Evolutionary conservation across 2,329 filamentous ascomycete species (phyloP), one percentile per base, ranked within the genome.

Genomic region (Elsinoe batatas): DNA sequence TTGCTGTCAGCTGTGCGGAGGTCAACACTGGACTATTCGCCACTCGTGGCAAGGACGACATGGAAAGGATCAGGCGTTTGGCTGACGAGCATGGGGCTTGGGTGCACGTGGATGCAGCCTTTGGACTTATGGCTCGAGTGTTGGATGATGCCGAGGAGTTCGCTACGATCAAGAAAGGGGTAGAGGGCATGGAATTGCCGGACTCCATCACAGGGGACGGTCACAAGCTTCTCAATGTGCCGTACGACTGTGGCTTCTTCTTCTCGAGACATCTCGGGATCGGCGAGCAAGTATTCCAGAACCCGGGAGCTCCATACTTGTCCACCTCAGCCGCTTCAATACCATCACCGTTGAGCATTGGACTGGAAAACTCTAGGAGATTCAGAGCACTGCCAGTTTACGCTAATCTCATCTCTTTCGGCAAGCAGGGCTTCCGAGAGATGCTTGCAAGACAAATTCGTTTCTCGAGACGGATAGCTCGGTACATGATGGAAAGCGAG

Each of bases 161-260:
- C 65, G 66, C 71, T 58, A 46, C 65, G 81, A 58, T 82, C 71
- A 57, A 70, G 67, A 35, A 76, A 70, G 58, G 76, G 71, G 72
- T 71, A 1, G 76, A 79, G 3, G 88, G 87, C 0, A 69, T 96
- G 11, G 85, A 95, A 59, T 74, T 95, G 2, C 89, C 87, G 2
- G 89, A 96, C 66, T 94, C 88, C 51, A 90, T 96, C 62, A 84
- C 88, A 0, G 84, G 87, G 2, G 91, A 96, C 64, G 87, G 80
- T 0, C 91, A 97, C 69, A 96, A 96, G 66, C 72, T 95, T n/a
- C 78, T 97, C 58, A 96, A 96, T 62, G 89, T 95, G 78, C 91
- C 91, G 0, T 96, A 96, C 64, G 91, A 96, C 69, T 91, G 85
- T 64, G 91, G 91, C 42, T 85, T 96, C 70, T 94, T 95, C 76